phyloP scores from a whole-genome alignment of 2,329 filamentous ascomycete species.

The Calonectria montana region DNA sequence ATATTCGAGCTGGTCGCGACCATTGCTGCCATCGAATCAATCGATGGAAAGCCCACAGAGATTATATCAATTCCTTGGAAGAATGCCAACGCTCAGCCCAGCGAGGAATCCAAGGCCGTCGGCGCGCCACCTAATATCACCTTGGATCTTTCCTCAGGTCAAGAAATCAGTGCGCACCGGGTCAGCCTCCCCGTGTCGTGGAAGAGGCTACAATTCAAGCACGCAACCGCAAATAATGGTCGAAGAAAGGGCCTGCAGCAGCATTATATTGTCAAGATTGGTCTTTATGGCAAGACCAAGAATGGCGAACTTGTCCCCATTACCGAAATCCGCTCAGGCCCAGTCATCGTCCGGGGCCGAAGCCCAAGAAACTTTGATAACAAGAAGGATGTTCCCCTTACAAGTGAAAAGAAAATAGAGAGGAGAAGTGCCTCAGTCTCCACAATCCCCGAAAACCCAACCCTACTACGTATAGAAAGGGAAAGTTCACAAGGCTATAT shows the following conservation, averaged over 20 bases:
- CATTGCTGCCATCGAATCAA: conserved; percentile 89
- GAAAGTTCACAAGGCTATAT: conserved; percentile 45
- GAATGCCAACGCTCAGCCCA: conserved; percentile 70
- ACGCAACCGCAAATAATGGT: conserved; percentile 96
- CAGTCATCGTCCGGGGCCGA: conserved; percentile 93
- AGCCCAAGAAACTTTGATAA: conserved; percentile 96
- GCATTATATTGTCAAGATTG: conserved; percentile 91
- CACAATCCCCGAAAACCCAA: conserved; percentile 46
- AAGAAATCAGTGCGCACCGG: conserved; percentile 81
- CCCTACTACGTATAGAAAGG: conserved; percentile 48
- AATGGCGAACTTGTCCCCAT: conserved; percentile 76
- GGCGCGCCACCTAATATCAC: conserved; percentile 65
- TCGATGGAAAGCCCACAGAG: conserved; percentile 90
- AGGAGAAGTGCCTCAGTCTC: conserved; percentile 55
- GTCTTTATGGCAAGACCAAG: conserved; percentile 80
- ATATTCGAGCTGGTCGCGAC: conserved; percentile 83
- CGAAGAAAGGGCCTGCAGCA: conserved; percentile 94
- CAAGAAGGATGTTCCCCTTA: conserved; percentile 84
- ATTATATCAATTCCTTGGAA: conserved; percentile 99
- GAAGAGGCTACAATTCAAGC: conserved; percentile 95
- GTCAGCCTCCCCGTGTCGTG: conserved; percentile 88
- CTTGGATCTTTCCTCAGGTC: conserved; percentile 66
- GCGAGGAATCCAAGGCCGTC: conserved; percentile 62
- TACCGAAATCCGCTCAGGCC: conserved; percentile 87
- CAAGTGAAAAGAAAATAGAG: conserved; percentile 62